Evolutionary conservation across 345 rosid genomes (phyloP), one percentile per base, ranked within the genome.

Genomic region (Cochlearia excelsa): DNA sequence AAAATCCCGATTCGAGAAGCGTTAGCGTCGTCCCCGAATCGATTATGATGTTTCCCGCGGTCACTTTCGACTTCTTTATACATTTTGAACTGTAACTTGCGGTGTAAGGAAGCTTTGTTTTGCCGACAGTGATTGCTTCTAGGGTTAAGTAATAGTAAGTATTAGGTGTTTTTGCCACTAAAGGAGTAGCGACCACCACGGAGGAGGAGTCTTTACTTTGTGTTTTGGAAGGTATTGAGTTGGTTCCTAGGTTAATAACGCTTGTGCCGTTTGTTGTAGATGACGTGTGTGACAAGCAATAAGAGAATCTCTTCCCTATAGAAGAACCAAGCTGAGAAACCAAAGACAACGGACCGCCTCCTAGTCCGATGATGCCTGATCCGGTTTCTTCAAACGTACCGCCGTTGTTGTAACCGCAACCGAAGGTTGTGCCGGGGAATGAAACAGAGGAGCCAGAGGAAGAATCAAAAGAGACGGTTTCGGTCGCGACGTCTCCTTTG

Each of bases 1-100:
- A 84, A 10, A 86, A 75, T 2, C 74, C 75, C 0, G 74, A 61
- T 0, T 73, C 79, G 0, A 84, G 72, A 10, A 69, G 70, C 2
- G 86, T 88, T 1, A 82, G 66, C 0, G 86, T 78, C 1, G 90
- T 85, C 0, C 90, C 90, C 0, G 90, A 80, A 40, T 85, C 90
- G 26, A 85, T 65, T 9, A 39, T 39, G 10, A 39, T 8, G 43
- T 39, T 39, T 8, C 11, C 43, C 2, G 1, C 2, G 28, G 48
- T n/a, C 31, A 29, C 30, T 42, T 33, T 49, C 0, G 59, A 6
- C 48, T 42, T 63, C 4, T 6, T 50, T 4, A 3, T 37, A 8
- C 4, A 30, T 3, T 50, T 50, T 6, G 42, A 41, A 6, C 23
- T 28, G 40, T 39, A 39, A 7, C 46, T 49, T 48, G 48, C 46